Base-by-base conservation (phyloP, 306 rosid genomes). In the Coriaria nepalensis region DNA sequence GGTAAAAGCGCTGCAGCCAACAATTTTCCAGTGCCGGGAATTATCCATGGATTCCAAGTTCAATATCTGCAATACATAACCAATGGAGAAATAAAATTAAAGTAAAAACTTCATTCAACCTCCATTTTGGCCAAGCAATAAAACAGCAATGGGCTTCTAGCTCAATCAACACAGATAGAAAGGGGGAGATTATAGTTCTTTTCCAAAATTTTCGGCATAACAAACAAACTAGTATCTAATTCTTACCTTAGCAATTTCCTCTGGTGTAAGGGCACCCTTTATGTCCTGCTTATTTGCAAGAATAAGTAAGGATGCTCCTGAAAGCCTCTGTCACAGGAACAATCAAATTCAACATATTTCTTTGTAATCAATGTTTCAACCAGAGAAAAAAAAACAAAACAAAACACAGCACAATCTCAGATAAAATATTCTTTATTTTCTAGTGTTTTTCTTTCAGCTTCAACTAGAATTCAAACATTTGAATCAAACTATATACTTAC, bases 221-320 rank as follows among this genome's bases (percentile, higher is more conserved):
- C 29, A 20, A 20, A 20, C 29, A 20, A 20, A n/a, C n/a, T n/a
- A 20, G 29, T 20, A 20, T 20, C 1, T 20, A 20, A 20, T 49
- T 29, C 77, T 64, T 69, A 80, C 94, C 61, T 75, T 73, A 10
- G 87, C 82, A 68, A 87, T 80, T 53, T 87, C 94, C 36, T 71
- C 71, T 0, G 92, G 96, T 10, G 73, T 39, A 59, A 87, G 82
- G 50, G 83, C 81, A 20, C 96, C 94, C 69, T 79, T 78, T 11
- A 83, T 87, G 55, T 87, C 96, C 59, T 87, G 96, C 76, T 87
- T 87, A 67, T 87, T 87, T 52, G 96, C 94, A 8, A 87, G 78
- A 62, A 87, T 78, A 56, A 87, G 68, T 55, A 87, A 71, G n/a
- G 94, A 83, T 35, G 92, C 54, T 65, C 93, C 93, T 47, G 96